Base-by-base conservation (phyloP, 2,329 filamentous ascomycete genomes). In the Aspergillus tubingensis region DNA sequence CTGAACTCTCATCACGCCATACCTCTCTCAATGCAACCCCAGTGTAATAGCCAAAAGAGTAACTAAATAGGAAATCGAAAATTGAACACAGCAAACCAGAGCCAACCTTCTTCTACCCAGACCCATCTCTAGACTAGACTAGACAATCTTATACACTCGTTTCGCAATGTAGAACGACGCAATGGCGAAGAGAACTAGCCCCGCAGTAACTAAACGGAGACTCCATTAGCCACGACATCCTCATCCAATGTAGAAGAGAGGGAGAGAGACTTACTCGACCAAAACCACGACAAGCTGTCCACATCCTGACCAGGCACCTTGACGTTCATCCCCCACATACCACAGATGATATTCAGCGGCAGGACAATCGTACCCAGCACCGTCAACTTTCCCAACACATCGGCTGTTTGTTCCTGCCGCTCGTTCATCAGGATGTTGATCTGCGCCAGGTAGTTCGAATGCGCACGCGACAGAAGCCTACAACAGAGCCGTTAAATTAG, bases 401-500 rank as follows among this genome's bases (percentile, higher is more conserved):
- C 94, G 43, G 92, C 92, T 1, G 95, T 99, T 79, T 96, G 89
- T 76, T 99, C 94, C 74, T 96, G 91, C 50, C 95, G 89, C 81
- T 98, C 94, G 77, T 97, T 97, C 94, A 98, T 98, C 71, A 92
- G 88, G 70, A 98, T 96, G 77, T 97, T 98, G 80, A 99, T 97
- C 75, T 99, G 95, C 0, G 95, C 95, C n/a, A 99, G 89, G 74
- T 99, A 99, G 75, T 98, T 99, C 72, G 88, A 91, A 72, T 99
- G 95, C 11, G 93, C 93, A 59, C 95, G 87, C 51, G 91, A 91
- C 27, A 99, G 84, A 53, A 99, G 91, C 71, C 92, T 95, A 66
- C 3, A 19, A 65, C 3, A n/a, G 10, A 57, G 15, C 21, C 4
- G 49, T 51, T 59, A 67, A 51, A 74, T 65, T 25, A 19, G 39